Conservation (phyloP, 805 yeast species). For the Tetrapisispora phaffii region DNA sequence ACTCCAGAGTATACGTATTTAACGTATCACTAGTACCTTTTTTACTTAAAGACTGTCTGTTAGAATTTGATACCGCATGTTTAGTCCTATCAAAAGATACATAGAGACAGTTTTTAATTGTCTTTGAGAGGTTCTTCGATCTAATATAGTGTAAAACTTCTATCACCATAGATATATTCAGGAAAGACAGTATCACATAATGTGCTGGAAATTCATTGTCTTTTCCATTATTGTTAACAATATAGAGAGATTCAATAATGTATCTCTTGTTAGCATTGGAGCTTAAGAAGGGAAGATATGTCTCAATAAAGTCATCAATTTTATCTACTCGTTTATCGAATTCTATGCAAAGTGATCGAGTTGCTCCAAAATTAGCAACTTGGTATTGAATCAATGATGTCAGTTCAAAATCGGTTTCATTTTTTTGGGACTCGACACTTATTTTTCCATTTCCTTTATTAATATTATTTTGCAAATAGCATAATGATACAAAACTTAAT, state of each 20-base stretch:
- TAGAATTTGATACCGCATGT: not conserved
- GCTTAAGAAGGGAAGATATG: not conserved
- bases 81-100: not conserved
- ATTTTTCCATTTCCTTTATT: conserved; percentile 25
- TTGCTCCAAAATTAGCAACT: conserved; percentile 19
- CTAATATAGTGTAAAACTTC: conserved; percentile 18
- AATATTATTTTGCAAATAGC: conserved; percentile 32
- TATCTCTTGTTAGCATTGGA: conserved; percentile 15
- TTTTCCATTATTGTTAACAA: conserved; percentile 13
- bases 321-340: conserved; percentile 9
- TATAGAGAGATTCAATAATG: conserved; percentile 19
- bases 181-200: conserved; percentile 19
- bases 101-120: conserved; percentile 9
- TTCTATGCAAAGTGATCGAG: conserved; percentile 21
- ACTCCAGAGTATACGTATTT: not conserved
- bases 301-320: conserved; percentile 1
- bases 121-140: conserved; percentile 2
- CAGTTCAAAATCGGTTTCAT: conserved; percentile 22
- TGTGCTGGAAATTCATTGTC: conserved; percentile 9
- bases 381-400: conserved; percentile 12
- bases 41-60: conserved; percentile 1
- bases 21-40: not conserved
- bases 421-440: conserved; percentile 7
- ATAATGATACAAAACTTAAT: conserved; percentile 28
- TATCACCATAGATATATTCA: conserved; percentile 22